Percentiles rank a stretch among this genome's conserved stretches.
Conservation (phyloP, 768 basidiomycete genomes). For the Boletus patriciae region DNA sequence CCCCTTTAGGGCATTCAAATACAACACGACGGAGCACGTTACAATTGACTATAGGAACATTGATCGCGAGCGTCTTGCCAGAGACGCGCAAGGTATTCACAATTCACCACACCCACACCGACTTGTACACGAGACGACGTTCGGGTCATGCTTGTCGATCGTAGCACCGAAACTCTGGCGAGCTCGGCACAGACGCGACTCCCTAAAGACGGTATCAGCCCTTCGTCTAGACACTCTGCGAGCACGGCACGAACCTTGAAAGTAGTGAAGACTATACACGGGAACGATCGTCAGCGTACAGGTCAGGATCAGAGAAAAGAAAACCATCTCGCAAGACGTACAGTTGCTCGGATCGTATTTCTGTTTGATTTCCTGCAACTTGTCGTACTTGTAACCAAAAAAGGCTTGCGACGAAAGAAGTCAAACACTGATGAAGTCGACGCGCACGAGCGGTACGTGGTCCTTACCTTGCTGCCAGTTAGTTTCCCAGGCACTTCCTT, state of each 20-base stretch:
- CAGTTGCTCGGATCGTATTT: conserved; percentile 14
- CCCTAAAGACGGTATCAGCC: conserved; percentile 1
- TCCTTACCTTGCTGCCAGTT: conserved; percentile 15
- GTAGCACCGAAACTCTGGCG: conserved; percentile 3
- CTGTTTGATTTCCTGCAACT: conserved; percentile 10
- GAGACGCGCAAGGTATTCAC: not conserved
- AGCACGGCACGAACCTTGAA: conserved; percentile 8
- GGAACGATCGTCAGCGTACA: not conserved
- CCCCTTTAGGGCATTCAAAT: too few relatives aligned
- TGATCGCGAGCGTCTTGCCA: not conserved
- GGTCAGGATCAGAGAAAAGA: too few relatives aligned
- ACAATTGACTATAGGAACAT: conserved; percentile 31
- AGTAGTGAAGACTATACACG: conserved; percentile 15
- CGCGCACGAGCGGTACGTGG: not conserved
- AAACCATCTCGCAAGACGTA: too few relatives aligned
- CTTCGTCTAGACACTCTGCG: too few relatives aligned
- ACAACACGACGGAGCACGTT: not conserved
- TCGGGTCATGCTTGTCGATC: not conserved
- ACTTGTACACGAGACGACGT: not conserved
- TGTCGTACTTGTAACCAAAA: conserved; percentile 20
- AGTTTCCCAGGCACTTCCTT: conserved; percentile 13
- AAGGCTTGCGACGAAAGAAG: conserved; percentile 2
- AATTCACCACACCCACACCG: not conserved
- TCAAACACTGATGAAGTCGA: not conserved
- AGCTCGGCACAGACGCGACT: conserved; percentile 3